Percentiles rank a stretch among this genome's conserved stretches.
Conservation (phyloP, 129 eudicot species). For the Pseudognaphalium luteoalbum region DNA sequence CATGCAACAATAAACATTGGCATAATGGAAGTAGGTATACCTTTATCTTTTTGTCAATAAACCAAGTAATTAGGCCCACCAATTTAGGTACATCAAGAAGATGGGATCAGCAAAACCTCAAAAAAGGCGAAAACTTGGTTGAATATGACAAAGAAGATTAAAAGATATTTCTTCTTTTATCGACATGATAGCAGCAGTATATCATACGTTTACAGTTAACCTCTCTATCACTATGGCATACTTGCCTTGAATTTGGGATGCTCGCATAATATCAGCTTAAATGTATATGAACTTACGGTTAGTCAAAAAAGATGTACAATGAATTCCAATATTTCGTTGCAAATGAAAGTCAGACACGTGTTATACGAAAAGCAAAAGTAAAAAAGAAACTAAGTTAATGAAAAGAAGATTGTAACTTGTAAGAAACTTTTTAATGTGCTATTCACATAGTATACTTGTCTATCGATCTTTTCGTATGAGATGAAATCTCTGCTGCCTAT, state of each 20-base stretch:
- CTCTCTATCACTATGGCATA: background rate
- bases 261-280: background rate
- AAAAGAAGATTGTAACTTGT: conserved; percentile 25
- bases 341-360: conserved; percentile 34
- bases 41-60: conserved; percentile 15
- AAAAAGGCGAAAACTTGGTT: background rate
- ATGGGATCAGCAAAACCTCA: background rate
- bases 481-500: background rate
- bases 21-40: conserved; percentile 12
- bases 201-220: background rate
- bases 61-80: conserved; percentile 24
- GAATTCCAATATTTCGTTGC: conserved; percentile 4
- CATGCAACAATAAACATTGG: conserved; percentile 6
- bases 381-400: conserved; percentile 40
- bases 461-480: conserved; percentile 16
- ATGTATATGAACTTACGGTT: background rate
- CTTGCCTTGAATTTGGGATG: background rate
- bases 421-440: conserved; percentile 30
- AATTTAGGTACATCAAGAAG: conserved; percentile 25
- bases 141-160: background rate
- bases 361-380: conserved; percentile 23
- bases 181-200: background rate
- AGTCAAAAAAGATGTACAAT: background rate
- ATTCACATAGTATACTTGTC: conserved; percentile 13
- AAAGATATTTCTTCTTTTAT: background rate